Evolutionary conservation across 2,329 filamentous ascomycete species (phyloP).

Genomic region (Hypoxylon sp.): DNA sequence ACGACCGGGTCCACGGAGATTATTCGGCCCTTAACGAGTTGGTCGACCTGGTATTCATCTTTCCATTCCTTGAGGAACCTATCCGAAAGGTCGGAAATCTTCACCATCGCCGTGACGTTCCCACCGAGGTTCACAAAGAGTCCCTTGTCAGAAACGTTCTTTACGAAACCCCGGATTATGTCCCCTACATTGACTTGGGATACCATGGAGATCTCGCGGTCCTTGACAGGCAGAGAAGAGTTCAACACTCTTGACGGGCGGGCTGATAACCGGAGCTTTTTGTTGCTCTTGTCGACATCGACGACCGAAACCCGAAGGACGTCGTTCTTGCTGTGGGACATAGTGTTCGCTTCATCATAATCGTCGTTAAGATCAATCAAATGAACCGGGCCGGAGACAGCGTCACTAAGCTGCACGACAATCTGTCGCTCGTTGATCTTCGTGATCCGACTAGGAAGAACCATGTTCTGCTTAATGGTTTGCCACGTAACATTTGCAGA

Average conservation of each 20-base stretch:
- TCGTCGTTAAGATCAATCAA: conserved; percentile 88
- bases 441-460: conserved; percentile 85
- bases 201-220: conserved; percentile 79
- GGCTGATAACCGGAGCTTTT: conserved; percentile 82
- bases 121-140: conserved; percentile 88
- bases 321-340: conserved; percentile 83
- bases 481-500: conserved; percentile 73
- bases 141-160: conserved; percentile 88
- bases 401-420: conserved; percentile 85
- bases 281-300: conserved; percentile 83
- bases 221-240: conserved; percentile 82
- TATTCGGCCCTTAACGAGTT: conserved; percentile 90
- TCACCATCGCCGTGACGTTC: conserved; percentile 83
- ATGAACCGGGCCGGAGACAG: conserved; percentile 81
- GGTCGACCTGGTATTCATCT: conserved; percentile 84
- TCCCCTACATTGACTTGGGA: conserved; percentile 81
- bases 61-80: conserved; percentile 96
- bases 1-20: conserved; percentile 75
- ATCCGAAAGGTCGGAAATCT: conserved; percentile 90
- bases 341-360: conserved; percentile 82
- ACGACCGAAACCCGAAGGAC: conserved; percentile 89
- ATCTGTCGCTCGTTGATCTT: conserved; percentile 87
- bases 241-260: conserved; percentile 90
- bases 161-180: conserved; percentile 90
- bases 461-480: conserved; percentile 80